These are phyloP conservation scores for Trichomonas gallinae DNA, from an alignment of 208 protist genomes.

Conservation along the genomic window DNA sequence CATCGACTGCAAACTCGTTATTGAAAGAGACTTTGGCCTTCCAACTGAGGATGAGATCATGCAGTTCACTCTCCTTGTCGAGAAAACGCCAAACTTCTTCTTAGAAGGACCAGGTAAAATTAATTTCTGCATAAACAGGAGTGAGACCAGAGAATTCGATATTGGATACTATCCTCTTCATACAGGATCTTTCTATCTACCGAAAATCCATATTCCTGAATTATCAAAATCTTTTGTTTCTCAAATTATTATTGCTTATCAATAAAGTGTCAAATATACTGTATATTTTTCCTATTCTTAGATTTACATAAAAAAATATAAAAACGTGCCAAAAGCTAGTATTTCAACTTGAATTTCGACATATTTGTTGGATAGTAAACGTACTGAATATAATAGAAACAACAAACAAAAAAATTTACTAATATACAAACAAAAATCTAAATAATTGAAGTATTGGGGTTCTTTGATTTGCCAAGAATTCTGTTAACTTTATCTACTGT, in stretches of 20 bases:
- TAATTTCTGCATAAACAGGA: background rate
- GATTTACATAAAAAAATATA: too few species aligned
- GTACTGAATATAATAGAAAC: too few species aligned
- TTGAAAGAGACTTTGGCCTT: background rate
- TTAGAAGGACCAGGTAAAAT: background rate
- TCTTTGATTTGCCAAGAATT: too few species aligned
- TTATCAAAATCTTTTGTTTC: background rate
- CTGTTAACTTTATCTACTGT: too few species aligned
- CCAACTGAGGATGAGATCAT: background rate
- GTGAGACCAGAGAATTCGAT: background rate
- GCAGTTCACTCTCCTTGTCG: background rate
- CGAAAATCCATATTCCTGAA: background rate
- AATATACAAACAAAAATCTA: too few species aligned
- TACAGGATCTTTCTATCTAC: background rate
- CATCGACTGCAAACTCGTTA: background rate
- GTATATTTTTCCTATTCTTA: too few species aligned
- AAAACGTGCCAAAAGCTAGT: too few species aligned
- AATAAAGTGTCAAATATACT: too few species aligned
- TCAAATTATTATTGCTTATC: background rate
- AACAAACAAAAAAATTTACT: too few species aligned
- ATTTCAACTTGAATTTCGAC: too few species aligned
- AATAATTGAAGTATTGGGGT: too few species aligned
- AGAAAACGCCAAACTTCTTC: background rate
- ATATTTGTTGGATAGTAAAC: too few species aligned
- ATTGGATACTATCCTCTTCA: background rate